These are phyloP conservation scores for Amanita exitialis DNA, from an alignment of 768 basidiomycete species.

Conservation along the genomic window DNA sequence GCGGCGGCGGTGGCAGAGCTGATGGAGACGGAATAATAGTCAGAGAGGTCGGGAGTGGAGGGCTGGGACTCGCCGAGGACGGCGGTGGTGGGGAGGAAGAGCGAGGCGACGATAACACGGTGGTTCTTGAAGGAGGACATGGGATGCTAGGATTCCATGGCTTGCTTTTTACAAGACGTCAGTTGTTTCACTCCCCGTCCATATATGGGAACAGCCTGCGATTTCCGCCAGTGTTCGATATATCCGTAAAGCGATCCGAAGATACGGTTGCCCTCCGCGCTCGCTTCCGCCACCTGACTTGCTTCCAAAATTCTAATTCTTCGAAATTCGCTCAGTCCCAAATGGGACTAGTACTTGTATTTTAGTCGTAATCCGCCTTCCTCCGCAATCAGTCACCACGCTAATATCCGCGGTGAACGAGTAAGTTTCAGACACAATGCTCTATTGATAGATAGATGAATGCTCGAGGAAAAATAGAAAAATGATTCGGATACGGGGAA, in stretches of 20 bases:
- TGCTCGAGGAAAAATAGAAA: background rate
- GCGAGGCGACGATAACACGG: conserved; percentile 71
- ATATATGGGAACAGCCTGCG: background rate
- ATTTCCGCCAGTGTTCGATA: conserved; percentile 1
- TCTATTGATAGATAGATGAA: background rate
- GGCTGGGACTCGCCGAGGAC: conserved; percentile 49
- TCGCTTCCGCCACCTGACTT: too few species aligned
- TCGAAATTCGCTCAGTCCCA: too few species aligned
- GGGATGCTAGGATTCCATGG: background rate
- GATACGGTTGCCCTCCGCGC: too few species aligned
- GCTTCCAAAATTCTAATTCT: too few species aligned
- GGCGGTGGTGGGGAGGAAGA: conserved; percentile 72
- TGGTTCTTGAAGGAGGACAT: conserved; percentile 71
- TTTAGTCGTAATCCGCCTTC: too few species aligned
- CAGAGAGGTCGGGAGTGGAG: conserved; percentile 33
- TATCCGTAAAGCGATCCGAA: background rate
- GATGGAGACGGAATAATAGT: conserved; percentile 8
- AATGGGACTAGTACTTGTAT: too few species aligned
- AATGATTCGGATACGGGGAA: conserved; percentile 21
- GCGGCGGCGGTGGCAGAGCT: conserved; percentile 9
- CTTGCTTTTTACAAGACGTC: background rate
- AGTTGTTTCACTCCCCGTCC: conserved; percentile 4
- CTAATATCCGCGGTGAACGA: background rate
- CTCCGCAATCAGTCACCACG: background rate
- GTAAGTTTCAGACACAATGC: too few species aligned